Evolutionary conservation across 1,284 basidiomycete genomes (phyloP).

Genomic region (Trametes pubescens): DNA sequence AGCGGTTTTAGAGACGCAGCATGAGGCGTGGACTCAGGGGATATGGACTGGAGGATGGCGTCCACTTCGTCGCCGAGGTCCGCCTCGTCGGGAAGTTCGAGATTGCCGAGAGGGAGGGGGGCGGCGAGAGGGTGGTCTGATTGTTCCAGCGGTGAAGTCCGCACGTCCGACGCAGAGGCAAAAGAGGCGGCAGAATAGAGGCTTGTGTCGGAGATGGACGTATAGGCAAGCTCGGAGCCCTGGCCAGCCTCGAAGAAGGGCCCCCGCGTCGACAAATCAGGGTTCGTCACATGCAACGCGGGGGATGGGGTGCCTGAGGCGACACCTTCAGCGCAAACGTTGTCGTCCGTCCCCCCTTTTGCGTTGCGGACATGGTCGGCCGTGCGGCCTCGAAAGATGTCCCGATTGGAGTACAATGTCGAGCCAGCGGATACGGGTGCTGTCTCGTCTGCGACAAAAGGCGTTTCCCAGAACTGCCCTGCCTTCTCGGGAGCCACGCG

Average conservation of each 20-base stretch:
- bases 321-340: neutral
- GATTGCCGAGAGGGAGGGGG: slow-evolving; percentile 28
- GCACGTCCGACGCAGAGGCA: neutral
- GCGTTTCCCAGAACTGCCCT: neutral
- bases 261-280: neutral
- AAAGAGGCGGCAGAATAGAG: slow-evolving; percentile 34
- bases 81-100: slow-evolving; percentile 34
- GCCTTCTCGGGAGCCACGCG: neutral
- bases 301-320: neutral
- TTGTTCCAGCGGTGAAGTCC: neutral
- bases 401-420: too few species aligned
- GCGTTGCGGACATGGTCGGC: neutral
- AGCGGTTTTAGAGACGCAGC: too few species aligned
- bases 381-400: neutral
- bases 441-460: neutral
- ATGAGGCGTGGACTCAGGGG: neutral
- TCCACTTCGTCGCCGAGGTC: slow-evolving; percentile 41
- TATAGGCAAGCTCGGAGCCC: slow-evolving; percentile 1
- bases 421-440: neutral
- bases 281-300: slow-evolving; percentile 16
- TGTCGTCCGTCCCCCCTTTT: neutral
- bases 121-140: neutral
- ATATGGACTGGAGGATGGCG: slow-evolving; percentile 35
- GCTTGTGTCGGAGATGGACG: slow-evolving; percentile 34
- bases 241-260: neutral